Percentiles rank a stretch among this genome's conserved stretches.
Conservation (phyloP, 2,329 filamentous ascomycete genomes). For the Apiospora koreana region DNA sequence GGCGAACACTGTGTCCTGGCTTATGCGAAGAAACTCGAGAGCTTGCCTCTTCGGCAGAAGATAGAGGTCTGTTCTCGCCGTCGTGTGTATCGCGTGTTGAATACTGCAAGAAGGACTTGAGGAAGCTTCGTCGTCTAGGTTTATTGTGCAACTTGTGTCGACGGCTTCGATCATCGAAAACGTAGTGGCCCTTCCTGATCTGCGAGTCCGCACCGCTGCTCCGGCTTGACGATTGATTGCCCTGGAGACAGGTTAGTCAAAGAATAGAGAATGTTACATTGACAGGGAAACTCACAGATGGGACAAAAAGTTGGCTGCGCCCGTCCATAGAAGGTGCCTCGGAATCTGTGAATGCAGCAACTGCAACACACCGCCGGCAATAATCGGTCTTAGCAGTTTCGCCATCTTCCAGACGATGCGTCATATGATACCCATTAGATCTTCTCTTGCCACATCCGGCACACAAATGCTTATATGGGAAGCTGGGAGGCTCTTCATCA, state of each 20-base stretch:
- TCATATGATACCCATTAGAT: slow-evolving; percentile 18
- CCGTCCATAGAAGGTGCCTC: slow-evolving; percentile 13
- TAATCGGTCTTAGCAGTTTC: slow-evolving; percentile 12
- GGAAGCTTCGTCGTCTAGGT: slow-evolving; percentile 11
- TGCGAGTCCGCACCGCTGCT: slow-evolving; percentile 6
- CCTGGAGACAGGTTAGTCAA: neutral
- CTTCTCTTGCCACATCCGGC: slow-evolving; percentile 16
- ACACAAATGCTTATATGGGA: slow-evolving; percentile 14
- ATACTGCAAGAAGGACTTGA: slow-evolving; percentile 9
- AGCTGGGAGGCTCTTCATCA: neutral
- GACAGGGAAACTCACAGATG: neutral
- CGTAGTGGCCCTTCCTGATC: slow-evolving; percentile 7
- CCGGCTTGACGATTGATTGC: neutral
- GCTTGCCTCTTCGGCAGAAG: slow-evolving; percentile 14
- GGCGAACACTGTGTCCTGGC: slow-evolving; percentile 6
- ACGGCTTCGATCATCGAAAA: slow-evolving; percentile 8
- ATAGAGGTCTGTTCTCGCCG: slow-evolving; percentile 7
- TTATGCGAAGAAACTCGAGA: slow-evolving; percentile 12
- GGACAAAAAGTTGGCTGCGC: neutral
- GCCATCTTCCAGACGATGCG: slow-evolving; percentile 13
- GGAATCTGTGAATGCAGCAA: slow-evolving; percentile 17
- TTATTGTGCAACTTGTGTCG: slow-evolving; percentile 7
- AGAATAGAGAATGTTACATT: neutral
- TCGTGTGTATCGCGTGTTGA: neutral
- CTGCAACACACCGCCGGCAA: slow-evolving; percentile 15